Conservation (phyloP, 2,329 filamentous ascomycete genomes). For the Colletotrichum sp. region DNA sequence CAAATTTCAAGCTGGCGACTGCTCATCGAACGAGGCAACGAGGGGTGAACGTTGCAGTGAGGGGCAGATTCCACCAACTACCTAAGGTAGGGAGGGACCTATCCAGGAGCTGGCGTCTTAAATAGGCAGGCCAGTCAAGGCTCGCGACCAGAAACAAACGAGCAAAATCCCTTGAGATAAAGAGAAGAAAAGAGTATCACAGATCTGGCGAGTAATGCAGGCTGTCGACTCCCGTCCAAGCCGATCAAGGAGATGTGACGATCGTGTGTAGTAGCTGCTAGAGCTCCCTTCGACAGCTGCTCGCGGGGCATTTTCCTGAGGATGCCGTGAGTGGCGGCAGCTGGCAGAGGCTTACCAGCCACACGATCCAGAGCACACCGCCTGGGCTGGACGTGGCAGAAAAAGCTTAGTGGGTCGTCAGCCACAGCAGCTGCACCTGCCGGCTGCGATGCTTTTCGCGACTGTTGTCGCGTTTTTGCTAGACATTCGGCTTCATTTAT, state of each 20-base stretch:
- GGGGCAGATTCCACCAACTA: neutral
- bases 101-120: neutral
- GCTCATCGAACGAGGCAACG: neutral
- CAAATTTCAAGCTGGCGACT: neutral
- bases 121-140: neutral
- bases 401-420: neutral
- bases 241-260: neutral
- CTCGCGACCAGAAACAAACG: neutral
- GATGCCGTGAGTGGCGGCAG: neutral
- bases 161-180: neutral
- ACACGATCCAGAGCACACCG: neutral
- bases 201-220: neutral
- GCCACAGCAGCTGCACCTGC: neutral
- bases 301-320: neutral
- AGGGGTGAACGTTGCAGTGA: neutral
- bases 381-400: neutral
- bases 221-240: neutral
- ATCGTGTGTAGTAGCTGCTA: neutral
- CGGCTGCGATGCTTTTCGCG: constrained; percentile 14
- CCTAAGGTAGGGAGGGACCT: neutral
- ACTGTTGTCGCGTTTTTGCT: constrained; percentile 21
- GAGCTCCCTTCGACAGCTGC: neutral
- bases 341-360: neutral
- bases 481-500: neutral
- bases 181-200: accelerated